Conservation (phyloP, 352 stramenopile genomes). For the Phytopythium sindhum region DNA sequence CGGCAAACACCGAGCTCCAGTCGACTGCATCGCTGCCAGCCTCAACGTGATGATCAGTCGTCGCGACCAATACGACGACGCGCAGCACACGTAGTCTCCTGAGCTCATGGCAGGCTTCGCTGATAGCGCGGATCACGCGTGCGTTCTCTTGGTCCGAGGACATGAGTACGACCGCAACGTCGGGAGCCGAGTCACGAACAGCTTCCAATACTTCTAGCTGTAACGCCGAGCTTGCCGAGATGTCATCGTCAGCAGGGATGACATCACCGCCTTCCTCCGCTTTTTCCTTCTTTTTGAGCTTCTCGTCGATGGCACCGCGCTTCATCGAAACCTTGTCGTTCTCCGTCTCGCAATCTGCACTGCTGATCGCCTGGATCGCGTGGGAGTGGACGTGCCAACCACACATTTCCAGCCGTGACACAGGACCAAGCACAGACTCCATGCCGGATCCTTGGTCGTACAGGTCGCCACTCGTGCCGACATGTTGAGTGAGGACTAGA, state of each 20-base stretch:
- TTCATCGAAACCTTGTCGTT: constrained; percentile 17
- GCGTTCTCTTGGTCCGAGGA: constrained; percentile 51
- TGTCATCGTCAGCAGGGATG: background rate
- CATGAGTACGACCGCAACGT: constrained; percentile 66
- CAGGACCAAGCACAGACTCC: constrained; percentile 15
- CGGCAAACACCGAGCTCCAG: constrained; percentile 43
- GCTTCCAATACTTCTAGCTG: constrained; percentile 24
- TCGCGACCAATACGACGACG: constrained; percentile 52
- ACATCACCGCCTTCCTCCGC: background rate
- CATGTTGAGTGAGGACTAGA: constrained; percentile 30
- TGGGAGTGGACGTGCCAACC: constrained; percentile 56
- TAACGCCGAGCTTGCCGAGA: background rate
- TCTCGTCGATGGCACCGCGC: background rate
- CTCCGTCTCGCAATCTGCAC: constrained; percentile 4
- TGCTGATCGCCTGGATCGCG: constrained; percentile 29
- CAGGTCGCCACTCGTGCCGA: constrained; percentile 11
- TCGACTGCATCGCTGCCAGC: constrained; percentile 14
- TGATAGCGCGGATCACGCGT: constrained; percentile 46
- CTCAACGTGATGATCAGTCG: constrained; percentile 13
- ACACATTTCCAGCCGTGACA: constrained; percentile 52
- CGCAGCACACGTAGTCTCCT: constrained; percentile 44
- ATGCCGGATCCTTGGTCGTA: constrained; percentile 2
- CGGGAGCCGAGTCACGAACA: constrained; percentile 29
- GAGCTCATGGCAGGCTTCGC: constrained; percentile 41
- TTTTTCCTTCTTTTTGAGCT: background rate